These are phyloP conservation scores for Vigna reflexopilosa DNA, from an alignment of 306 rosid genomes.

Conservation along the genomic window DNA sequence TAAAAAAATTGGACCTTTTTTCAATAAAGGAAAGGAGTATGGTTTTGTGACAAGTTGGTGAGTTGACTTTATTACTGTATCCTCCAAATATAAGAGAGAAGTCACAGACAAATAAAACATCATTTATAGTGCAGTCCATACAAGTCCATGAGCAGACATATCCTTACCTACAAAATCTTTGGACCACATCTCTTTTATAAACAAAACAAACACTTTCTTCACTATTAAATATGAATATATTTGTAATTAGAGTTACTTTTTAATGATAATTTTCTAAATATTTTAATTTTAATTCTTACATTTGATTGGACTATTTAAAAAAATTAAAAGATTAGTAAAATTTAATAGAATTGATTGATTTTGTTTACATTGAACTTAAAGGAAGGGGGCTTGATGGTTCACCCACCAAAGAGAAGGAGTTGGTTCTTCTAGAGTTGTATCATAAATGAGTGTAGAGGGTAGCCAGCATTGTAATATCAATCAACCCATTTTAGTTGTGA, in stretches of 20 bases:
- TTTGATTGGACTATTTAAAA: too few species aligned
- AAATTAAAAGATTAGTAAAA: too few species aligned
- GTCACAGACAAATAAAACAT: neutral
- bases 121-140: conserved; percentile 4
- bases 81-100: neutral
- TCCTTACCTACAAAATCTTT: neutral
- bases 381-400: too few species aligned
- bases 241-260: too few species aligned
- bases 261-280: too few species aligned
- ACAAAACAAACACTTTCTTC: too few species aligned
- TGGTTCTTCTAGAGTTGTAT: neutral
- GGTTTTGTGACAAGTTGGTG: neutral
- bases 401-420: neutral
- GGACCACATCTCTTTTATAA: neutral
- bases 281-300: too few species aligned
- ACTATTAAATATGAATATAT: too few species aligned
- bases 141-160: neutral
- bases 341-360: too few species aligned
- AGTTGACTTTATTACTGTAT: neutral
- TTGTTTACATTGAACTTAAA: too few species aligned
- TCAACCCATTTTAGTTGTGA: neutral
- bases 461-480: conserved; percentile 12
- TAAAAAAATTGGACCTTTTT: neutral
- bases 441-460: conserved; percentile 10
- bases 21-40: neutral